Base-by-base conservation (phyloP, 2,329 filamentous ascomycete species). In the Neurospora sp. region DNA sequence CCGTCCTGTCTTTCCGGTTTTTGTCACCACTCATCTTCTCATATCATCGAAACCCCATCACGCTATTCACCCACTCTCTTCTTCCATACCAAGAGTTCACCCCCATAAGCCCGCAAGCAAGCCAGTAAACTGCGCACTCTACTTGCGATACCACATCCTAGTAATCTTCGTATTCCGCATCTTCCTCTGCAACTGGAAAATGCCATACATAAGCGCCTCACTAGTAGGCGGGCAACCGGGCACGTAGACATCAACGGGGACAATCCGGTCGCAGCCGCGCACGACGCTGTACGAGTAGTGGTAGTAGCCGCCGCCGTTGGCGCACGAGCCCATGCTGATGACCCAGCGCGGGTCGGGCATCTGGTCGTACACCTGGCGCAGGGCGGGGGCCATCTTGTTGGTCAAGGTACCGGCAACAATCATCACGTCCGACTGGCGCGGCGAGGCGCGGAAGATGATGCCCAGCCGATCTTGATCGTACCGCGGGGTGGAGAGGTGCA, bases 271-370 rank as follows among this genome's bases (percentile, higher is more conserved):
- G 71, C 88, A 88, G 0, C 89, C 89, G 43, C 89, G 81, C 15
- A 88, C 84, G 15, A 91, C 88, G 67, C 82, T 86, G 79, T 92
- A 92, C 76, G 87, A 89, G 79, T 91, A 91, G 78, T 92, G 89
- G 78, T 92, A 92, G 79, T 92, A 91, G 15, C 89, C 89, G 70
- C 89, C 89, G 28, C 89, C 89, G 76, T 91, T 91, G 36, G 89
- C 89, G 76, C 89, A 91, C 69, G 85, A 88, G 6, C 89, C 89
- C 89, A 91, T 91, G 74, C 86, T 89, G 73, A 91, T 87, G 28
- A 95, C 92, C 92, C 92, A 97, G 78, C 91, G 87, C 19, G 93
- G 93, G 39, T 97, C 93, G 38, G 93, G 92, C 93, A 97, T 97
- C 84, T 97, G 93, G 81, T 97, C 93, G 83, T 97, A 97, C 72